Base-by-base conservation (phyloP, 441 rosid species). In the Isatis lusitanica region DNA sequence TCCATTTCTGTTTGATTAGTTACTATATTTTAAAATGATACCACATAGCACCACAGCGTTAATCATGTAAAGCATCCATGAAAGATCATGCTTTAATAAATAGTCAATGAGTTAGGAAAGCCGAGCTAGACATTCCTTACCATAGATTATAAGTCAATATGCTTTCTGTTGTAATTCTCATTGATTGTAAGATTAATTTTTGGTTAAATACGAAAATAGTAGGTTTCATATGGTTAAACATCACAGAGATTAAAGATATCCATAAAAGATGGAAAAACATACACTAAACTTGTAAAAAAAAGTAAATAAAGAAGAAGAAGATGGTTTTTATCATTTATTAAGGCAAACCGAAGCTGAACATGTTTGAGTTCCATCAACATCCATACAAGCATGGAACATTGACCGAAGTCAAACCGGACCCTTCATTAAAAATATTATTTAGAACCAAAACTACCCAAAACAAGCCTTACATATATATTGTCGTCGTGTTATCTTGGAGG, bases 351-450 rank as follows among this genome's bases (percentile, higher is more conserved):
- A 42, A 62, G 26, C 2, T 24, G 2, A 15, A 63, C 28, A 40
- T 53, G 68, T 44, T 44, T 63, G 68, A 63, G 31, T 64, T 47
- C 42, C 17, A 35, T 35, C 38, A 35, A 35, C 38, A 35, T 35
- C 38, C 38, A 7, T 35, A 35, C 38, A 35, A 35, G 38, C 38
- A 31, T 31, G 35, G 0, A 5, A 46, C 17, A 33, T 17, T 47
- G 43, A 47, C 31, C 2, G 7, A 38, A 36, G 36, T 66, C 48
- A 66, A 66, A 51, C 50, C 61, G 26, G 38, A 36, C 6, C 3
- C 11, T 15, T 52, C 2, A 12, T 28, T 15, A 16, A 24, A 0
- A 5, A 40, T 10, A 67, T 39, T 39, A 40, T 53, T n/a, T 28
- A 11, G 26, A 56, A 57, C 73, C 9, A 44, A 15, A n/a, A 6